Evolutionary conservation across 345 rosid genomes (phyloP).

Genomic region (Citrus reticulata): DNA sequence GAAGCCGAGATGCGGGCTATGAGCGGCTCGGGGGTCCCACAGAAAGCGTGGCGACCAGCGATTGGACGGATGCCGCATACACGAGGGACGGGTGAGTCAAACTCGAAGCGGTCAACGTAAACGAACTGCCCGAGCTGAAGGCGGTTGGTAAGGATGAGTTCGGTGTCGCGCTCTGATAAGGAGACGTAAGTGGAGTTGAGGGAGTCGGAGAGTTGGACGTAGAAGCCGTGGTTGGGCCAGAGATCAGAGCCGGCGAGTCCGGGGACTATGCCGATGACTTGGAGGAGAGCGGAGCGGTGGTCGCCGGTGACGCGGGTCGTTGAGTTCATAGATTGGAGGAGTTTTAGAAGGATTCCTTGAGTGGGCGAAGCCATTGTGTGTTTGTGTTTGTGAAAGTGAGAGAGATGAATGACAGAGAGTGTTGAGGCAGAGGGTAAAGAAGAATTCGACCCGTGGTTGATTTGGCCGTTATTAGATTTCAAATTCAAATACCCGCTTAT

Average conservation of each 20-base stretch:
- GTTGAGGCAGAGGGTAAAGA: not conserved
- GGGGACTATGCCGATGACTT: conserved; percentile 89
- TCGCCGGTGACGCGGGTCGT: conserved; percentile 77
- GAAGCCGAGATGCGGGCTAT: conserved; percentile 75
- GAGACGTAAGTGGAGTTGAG: conserved; percentile 94
- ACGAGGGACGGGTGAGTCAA: conserved; percentile 79
- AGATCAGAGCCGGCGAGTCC: conserved; percentile 91
- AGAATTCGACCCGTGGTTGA: not conserved
- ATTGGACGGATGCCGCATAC: conserved; percentile 77
- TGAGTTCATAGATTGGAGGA: conserved; percentile 91
- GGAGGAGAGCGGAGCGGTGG: conserved; percentile 90
- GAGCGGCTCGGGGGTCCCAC: conserved; percentile 81
- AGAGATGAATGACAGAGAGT: not conserved
- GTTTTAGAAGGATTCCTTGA: conserved; percentile 82
- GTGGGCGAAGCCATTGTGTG: conserved; percentile 71
- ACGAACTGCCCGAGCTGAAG: conserved; percentile 99
- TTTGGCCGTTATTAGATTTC: conserved; percentile 56
- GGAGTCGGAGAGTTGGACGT: conserved; percentile 95
- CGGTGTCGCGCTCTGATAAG: conserved; percentile 87
- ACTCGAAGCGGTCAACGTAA: conserved; percentile 75
- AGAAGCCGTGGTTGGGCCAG: conserved; percentile 93
- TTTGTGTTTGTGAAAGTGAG: not conserved
- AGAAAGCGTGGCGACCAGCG: conserved; percentile 87
- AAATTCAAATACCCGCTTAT: conserved; percentile 40
- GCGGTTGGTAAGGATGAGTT: conserved; percentile 83